Base-by-base conservation (phyloP, 768 basidiomycete species). In the Hygrocybe coccinea region DNA sequence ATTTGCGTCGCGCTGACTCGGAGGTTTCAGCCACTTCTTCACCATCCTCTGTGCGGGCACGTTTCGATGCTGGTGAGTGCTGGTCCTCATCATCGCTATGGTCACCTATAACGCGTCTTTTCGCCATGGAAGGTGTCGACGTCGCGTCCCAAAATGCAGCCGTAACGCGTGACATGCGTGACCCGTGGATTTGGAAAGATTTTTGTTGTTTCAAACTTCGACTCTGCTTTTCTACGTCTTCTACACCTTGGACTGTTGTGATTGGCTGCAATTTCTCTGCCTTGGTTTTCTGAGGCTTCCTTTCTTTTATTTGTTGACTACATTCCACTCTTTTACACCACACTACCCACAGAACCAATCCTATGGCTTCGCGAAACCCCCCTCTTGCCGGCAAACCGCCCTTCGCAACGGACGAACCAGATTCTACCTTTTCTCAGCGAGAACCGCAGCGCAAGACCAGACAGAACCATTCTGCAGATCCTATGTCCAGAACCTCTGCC, bases 401-500 rank as follows among this genome's bases (percentile, higher is more conserved):
- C 24, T 87, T 79, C 65, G 86, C 83, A 45, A 86, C 84, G 36
- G 82, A 88, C 70, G 79, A 85, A 62, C 81, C 82, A 5, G 83
- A 86, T 67, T 77, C 79, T 21, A 71, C 78, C 60, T 87, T 82
- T 65, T 75, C 81, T 58, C 68, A 77, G 14, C 69, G 74, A 33
- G 71, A 71, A 21, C 74, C 73, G 1, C 72, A 72, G 60, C 71
- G 70, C 64, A 70, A 78, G 62, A 59, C 76, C 59, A 73, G 78
- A 67, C 71, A 73, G 67, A 73, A 71, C 44, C 70, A 78, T 57
- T 72, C 76, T 51, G 72, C 75, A 29, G 74, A 83, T 59, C 78
- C 79, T 12, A 83, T 83, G 66, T 75, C 73, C 54, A 73, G 84
- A 56, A 72, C 79, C 24, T 85, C 85, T 35, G 82, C 81, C 53